Evolutionary conservation across 2,329 filamentous ascomycete species (phyloP), one percentile per base, ranked within the genome.

Genomic region (Ceratocystis lukuohia): DNA sequence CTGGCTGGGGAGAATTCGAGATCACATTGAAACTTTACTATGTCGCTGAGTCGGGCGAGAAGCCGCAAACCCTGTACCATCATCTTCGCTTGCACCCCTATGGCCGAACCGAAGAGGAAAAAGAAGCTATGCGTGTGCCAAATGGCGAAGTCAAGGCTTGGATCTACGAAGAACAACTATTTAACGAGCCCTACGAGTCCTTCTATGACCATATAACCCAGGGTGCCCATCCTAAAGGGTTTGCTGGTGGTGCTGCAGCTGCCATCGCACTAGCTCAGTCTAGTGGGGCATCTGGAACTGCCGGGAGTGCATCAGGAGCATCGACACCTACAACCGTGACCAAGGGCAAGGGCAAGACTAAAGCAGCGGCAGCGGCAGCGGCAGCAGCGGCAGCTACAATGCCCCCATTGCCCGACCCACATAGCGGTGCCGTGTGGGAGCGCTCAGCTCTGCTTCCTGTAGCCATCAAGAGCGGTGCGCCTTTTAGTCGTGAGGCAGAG

Each of bases 1-100:
- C 94, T 0, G 94, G 94, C 62, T 99, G 95, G 89, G 94, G 94
- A 72, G 94, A 96, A 77, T 99, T 99, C 78, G 91, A 94, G 75
- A 95, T 99, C 72, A 89, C 92, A 69, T 88, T 99, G 74, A 91
- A 96, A 74, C 82, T 99, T 57, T 96, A 96, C 79, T 99, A 96
- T 76, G 86, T 89, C 66, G 86, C 88, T 66, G 89, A 95, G 74
- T 88, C 87, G 46, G 86, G 85, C 71, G 94, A 99, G 79, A 99
- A 99, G 76, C 89, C 93, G 3, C 90, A 96, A 76, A 95, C 92
- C n/a, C 78, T 96, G 1, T 96, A 94, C 79, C 94, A 97, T 76
- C 91, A 91, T 72, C 79, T 99, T 67, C 89, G 92, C 65, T 82
- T 99, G 10, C 92, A 96, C 73, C 90, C 93, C 2, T 99, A 93